A percentile compares a stretch with the other conserved stretches of the same genome.
These are phyloP conservation scores for Takakia lepidozioides DNA, from an alignment of 225 moss, liverwort and hornwort genomes.

Conservation along the genomic window DNA sequence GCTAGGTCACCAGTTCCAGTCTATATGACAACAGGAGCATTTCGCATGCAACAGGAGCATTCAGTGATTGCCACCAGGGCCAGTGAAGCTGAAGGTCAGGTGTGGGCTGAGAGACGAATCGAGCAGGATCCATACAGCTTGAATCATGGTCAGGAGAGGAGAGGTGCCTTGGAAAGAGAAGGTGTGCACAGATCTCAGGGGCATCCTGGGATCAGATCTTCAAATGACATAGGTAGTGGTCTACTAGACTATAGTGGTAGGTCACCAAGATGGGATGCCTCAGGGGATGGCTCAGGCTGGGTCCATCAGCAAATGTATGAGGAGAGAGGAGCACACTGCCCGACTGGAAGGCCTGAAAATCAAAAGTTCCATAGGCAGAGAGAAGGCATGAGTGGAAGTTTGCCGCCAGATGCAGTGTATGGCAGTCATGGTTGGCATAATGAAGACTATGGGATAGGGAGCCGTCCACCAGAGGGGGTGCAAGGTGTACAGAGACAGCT, in stretches of 20 bases:
- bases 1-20: too few relatives aligned
- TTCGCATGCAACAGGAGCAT: too few relatives aligned
- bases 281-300: conserved; percentile 16
- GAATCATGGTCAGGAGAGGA: background rate
- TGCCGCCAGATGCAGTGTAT: conserved; percentile 20
- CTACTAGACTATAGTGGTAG: conserved; percentile 19
- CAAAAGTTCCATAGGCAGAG: too few relatives aligned
- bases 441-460: conserved; percentile 37
- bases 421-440: conserved; percentile 20
- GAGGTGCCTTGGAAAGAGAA: conserved; percentile 5
- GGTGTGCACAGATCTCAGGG: conserved; percentile 8
- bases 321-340: conserved; percentile 9
- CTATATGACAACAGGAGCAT: too few relatives aligned
- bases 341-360: conserved; percentile 10
- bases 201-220: conserved; percentile 15
- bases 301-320: conserved; percentile 10
- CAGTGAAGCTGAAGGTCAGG: too few relatives aligned
- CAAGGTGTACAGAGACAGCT: conserved; percentile 25
- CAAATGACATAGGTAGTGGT: conserved; percentile 25
- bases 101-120: conserved; percentile 10
- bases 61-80: too few relatives aligned
- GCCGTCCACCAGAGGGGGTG: too few relatives aligned
- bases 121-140: conserved; percentile 17
- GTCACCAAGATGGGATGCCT: conserved; percentile 25
- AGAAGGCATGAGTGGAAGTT: too few relatives aligned